Evolutionary conservation across 2,329 filamentous ascomycete genomes (phyloP).

Genomic region (Ascochyta clinopodiicola): DNA sequence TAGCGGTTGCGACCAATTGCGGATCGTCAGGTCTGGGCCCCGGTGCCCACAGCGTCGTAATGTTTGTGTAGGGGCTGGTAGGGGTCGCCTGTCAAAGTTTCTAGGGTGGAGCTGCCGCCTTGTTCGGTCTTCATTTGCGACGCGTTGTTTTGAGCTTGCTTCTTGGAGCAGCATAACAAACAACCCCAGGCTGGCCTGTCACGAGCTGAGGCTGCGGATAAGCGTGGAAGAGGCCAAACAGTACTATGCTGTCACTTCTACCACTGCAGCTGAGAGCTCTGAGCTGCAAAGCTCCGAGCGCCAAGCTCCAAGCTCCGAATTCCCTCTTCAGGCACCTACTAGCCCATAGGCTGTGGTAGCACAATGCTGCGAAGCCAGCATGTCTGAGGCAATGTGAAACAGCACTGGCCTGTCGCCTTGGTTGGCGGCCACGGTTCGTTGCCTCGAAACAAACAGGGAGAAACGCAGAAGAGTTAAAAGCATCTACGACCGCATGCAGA

Average conservation of each 20-base stretch:
- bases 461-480: slow-evolving; percentile 5
- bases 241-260: slow-evolving; percentile 11
- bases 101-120: slow-evolving; percentile 31
- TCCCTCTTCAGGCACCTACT: slow-evolving; percentile 7
- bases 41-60: slow-evolving; percentile 24
- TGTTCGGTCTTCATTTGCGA: slow-evolving; percentile 44
- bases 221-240: slow-evolving; percentile 1
- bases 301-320: neutral
- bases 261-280: slow-evolving; percentile 11
- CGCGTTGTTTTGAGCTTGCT: slow-evolving; percentile 45
- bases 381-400: slow-evolving; percentile 30
- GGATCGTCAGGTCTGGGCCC: slow-evolving; percentile 20
- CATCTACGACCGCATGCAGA: slow-evolving; percentile 4
- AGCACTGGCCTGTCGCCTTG: slow-evolving; percentile 11
- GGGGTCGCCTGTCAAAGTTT: slow-evolving; percentile 39
- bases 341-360: slow-evolving; percentile 30
- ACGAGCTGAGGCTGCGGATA: slow-evolving; percentile 13
- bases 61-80: slow-evolving; percentile 23
- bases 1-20: slow-evolving; percentile 28
- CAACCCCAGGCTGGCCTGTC: slow-evolving; percentile 14
- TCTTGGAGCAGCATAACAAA: slow-evolving; percentile 36
- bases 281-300: too few relatives aligned
- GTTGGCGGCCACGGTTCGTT: slow-evolving; percentile 7
- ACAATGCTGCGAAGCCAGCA: slow-evolving; percentile 29
- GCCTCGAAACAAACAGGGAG: slow-evolving; percentile 14